Percentiles rank a stretch among this genome's conserved stretches.
Evolutionary conservation across 345 rosid species (phyloP).

Genomic region (Eucalyptus globulus): DNA sequence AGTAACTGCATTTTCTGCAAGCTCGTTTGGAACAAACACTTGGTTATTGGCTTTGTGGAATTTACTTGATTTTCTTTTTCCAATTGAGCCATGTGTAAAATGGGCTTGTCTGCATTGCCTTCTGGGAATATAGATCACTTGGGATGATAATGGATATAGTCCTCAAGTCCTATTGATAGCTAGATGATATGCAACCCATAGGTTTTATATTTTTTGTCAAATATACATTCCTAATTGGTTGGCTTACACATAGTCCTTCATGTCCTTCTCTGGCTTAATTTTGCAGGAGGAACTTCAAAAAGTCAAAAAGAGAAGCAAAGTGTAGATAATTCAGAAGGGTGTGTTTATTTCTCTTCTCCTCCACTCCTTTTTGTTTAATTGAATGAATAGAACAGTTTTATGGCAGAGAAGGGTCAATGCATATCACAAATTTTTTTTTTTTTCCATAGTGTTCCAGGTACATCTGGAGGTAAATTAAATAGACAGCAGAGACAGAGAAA

Average conservation of each 20-base stretch:
- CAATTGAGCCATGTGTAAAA: not conserved
- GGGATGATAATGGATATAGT: not conserved
- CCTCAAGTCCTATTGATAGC: not conserved
- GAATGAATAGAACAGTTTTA: not conserved
- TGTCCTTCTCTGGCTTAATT: not conserved
- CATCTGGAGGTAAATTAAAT: not conserved
- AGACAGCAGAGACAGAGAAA: constrained; percentile 2
- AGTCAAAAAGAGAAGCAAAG: not conserved
- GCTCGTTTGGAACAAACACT: not conserved
- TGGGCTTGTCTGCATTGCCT: not conserved
- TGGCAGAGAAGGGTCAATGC: not conserved
- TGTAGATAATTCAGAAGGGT: not conserved
- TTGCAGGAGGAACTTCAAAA: not conserved
- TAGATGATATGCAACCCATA: not conserved
- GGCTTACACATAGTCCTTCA: not conserved
- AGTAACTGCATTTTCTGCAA: not conserved
- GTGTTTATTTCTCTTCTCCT: not conserved
- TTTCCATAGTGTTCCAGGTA: not conserved
- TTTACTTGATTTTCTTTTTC: not conserved
- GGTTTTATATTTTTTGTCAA: not conserved
- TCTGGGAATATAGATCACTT: not conserved
- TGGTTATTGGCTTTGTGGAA: not conserved
- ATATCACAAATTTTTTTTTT: not conserved
- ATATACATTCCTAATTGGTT: not conserved
- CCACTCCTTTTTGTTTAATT: not conserved